These are phyloP conservation scores for Colletotrichum euphorbiae DNA, from an alignment of 2,329 filamentous ascomycete species.

Conservation along the genomic window DNA sequence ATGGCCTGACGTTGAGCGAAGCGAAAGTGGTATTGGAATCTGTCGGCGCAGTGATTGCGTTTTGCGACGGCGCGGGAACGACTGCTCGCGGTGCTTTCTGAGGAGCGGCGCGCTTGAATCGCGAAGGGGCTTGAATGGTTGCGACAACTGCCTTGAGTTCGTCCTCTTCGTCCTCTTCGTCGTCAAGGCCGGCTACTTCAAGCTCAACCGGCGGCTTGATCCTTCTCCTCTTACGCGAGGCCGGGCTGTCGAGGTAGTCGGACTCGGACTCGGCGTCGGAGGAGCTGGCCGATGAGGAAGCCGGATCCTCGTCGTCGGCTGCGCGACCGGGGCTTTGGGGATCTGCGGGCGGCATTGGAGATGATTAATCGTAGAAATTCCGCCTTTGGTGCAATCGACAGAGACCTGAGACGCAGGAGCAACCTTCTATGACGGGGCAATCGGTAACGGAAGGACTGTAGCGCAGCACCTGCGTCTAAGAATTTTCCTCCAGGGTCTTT, in stretches of 20 bases:
- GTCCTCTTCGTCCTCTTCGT: conserved; percentile 49
- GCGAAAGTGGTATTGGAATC: conserved; percentile 75
- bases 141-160: conserved; percentile 51
- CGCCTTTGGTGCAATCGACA: neutral
- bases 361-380: conserved; percentile 4
- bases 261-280: conserved; percentile 53
- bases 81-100: conserved; percentile 40
- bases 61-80: conserved; percentile 41
- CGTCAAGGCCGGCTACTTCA: conserved; percentile 42
- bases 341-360: conserved; percentile 31
- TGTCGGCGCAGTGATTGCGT: conserved; percentile 61
- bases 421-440: conserved; percentile 1
- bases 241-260: conserved; percentile 60
- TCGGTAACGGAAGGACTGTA: conserved; percentile 15
- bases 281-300: conserved; percentile 34
- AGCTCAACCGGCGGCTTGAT: conserved; percentile 46
- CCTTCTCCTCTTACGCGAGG: conserved; percentile 60
- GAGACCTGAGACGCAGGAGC: conserved; percentile 1
- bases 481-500: conserved; percentile 27
- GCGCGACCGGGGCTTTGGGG: conserved; percentile 19
- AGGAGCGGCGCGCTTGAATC: conserved; percentile 53
- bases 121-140: conserved; percentile 64
- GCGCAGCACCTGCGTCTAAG: conserved; percentile 30
- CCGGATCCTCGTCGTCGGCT: conserved; percentile 29
- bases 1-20: conserved; percentile 79